Evolutionary conservation across 371 early-diverging fungal species (phyloP).

Genomic region (Apophysomyces trapeziformis): DNA sequence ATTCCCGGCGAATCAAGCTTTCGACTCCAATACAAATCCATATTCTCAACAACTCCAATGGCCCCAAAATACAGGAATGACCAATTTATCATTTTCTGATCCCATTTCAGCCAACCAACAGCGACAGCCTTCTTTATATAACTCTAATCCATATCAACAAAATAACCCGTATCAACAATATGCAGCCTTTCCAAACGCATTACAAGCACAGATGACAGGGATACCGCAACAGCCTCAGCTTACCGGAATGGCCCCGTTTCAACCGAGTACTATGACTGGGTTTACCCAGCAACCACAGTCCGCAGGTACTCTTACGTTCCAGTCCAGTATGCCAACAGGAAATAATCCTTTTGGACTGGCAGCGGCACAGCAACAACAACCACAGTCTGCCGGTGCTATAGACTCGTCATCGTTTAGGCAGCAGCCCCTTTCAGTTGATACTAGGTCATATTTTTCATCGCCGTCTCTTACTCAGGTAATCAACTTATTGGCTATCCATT

Average conservation of each 20-base stretch:
- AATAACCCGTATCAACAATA: conserved; percentile 27
- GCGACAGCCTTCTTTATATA: conserved; percentile 8
- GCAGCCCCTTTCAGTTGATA: neutral
- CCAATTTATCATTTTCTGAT: conserved; percentile 22
- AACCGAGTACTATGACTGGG: conserved; percentile 4
- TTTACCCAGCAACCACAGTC: conserved; percentile 13
- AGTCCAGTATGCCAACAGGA: neutral
- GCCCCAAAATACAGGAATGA: conserved; percentile 24
- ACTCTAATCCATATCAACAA: conserved; percentile 37
- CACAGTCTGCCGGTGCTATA: neutral
- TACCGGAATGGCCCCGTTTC: neutral
- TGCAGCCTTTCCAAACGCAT: neutral
- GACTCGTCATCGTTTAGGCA: neutral
- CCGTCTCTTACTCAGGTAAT: neutral
- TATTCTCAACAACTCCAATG: conserved; percentile 23
- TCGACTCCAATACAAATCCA: conserved; percentile 16
- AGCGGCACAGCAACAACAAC: neutral
- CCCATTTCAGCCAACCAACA: conserved; percentile 43
- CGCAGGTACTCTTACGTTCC: neutral
- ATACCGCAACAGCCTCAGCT: neutral
- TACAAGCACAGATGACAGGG: conserved; percentile 3
- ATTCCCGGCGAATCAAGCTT: conserved; percentile 26
- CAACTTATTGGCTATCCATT: neutral
- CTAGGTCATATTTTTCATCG: neutral
- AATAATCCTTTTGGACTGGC: conserved; percentile 13